Evolutionary conservation across 176 grass and related monocot genomes (phyloP), one percentile per base, ranked within the genome.

Genomic region (Carex littledalei): DNA sequence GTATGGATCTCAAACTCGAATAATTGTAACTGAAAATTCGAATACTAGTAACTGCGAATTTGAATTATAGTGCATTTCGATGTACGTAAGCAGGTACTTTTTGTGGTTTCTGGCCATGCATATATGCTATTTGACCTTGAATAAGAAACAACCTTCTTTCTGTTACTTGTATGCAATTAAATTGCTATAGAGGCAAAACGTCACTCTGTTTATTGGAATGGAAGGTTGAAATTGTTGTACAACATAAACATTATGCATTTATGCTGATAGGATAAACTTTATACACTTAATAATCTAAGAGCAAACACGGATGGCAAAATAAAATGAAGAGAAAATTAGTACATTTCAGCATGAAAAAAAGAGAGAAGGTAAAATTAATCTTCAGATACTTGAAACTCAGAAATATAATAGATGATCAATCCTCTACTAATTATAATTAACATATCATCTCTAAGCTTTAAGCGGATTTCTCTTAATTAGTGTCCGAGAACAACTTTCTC

Each of bases 401-500:
- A 45, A 45, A 8, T 13, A 41, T 16, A 5, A 69, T 69, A 70
- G 43, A 18, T 18, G 5, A 71, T 71, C 0, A 15, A 71, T 71
- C 16, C 1, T 21, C 35, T 72, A 10, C 35, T 41, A 2, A 72
- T 72, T 47, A 3, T 18, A 72, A 72, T 47, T 12, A 72, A 72
- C 3, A 72, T 72, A 18, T 45, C 39, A 72, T 72, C 17, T 45
- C 17, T 17, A 72, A 26, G 20, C 39, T 43, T 71, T 18, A n/a
- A 32, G 14, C 6, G 12, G 45, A 72, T 10, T 41, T 55, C 10
- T 37, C 18, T 61, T 63, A 81, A 8, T 61, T 63, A 81, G 32
- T 81, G 55, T 81, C 79, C 79, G 55, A 63, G 56, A 39, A 81
- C 9, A 43, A 81, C n/a, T 39, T 39, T 57, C 31, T 62, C 15